Evolutionary conservation across 192 early-diverging fungal genomes (phyloP).

Genomic region (Jimgerdemannia lactiflua): DNA sequence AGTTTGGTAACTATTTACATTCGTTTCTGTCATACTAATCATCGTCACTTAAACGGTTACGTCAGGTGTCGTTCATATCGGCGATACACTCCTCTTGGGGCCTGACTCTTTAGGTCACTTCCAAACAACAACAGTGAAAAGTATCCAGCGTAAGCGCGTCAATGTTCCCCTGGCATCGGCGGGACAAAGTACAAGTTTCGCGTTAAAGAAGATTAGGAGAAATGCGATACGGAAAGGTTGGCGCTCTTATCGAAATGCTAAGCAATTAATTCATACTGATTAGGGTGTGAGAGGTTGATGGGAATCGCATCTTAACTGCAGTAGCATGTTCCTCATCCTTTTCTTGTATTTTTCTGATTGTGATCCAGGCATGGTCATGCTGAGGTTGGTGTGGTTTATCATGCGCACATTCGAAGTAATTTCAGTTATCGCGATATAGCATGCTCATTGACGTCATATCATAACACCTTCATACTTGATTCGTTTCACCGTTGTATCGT

Average conservation of each 20-base stretch:
- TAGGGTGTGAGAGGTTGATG: neutral
- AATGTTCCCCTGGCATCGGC: constrained; percentile 71
- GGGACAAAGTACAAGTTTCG: constrained; percentile 85
- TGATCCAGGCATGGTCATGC: constrained; percentile 63
- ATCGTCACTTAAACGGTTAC: neutral
- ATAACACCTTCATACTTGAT: too few relatives aligned
- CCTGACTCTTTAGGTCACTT: constrained; percentile 87
- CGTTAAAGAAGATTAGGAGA: constrained; percentile 81
- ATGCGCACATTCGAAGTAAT: neutral
- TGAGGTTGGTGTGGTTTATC: constrained; percentile 15
- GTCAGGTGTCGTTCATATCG: constrained; percentile 71
- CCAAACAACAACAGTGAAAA: constrained; percentile 70
- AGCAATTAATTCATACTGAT: too few relatives aligned
- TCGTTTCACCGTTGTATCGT: constrained; percentile 11
- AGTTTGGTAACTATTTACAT: too few relatives aligned
- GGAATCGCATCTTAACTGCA: neutral
- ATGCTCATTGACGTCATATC: too few relatives aligned
- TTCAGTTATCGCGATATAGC: neutral
- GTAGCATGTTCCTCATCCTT: neutral
- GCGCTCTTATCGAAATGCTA: too few relatives aligned
- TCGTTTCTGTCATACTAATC: too few relatives aligned
- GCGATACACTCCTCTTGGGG: constrained; percentile 81
- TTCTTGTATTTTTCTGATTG: neutral
- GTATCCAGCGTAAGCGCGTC: constrained; percentile 87
- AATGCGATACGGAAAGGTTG: constrained; percentile 70